These are phyloP conservation scores for Chionographis japonica DNA, from an alignment of 106 monocot genomes.

Conservation along the genomic window DNA sequence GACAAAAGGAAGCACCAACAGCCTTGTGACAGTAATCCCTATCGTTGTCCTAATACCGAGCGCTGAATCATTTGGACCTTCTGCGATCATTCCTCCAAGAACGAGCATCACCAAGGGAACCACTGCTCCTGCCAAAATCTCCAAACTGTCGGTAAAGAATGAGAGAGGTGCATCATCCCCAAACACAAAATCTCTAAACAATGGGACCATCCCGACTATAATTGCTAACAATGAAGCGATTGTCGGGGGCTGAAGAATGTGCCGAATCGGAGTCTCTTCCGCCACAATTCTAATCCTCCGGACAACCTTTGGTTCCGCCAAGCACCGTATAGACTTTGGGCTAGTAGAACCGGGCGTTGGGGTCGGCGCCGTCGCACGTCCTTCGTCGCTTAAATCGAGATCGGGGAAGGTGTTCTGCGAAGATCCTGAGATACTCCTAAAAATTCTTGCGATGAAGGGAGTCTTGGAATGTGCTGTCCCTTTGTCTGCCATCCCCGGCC, in stretches of 20 bases:
- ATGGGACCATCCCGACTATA: conserved; percentile 70
- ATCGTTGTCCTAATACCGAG: conserved; percentile 72
- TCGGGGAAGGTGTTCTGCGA: conserved; percentile 54
- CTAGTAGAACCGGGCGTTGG: conserved; percentile 3
- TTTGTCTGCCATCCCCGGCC: conserved; percentile 71
- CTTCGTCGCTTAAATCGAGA: conserved; percentile 43
- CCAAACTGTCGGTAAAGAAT: conserved; percentile 87
- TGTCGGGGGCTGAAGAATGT: conserved; percentile 91
- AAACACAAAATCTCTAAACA: conserved; percentile 61
- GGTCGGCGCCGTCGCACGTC: background rate
- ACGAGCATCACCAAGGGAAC: conserved; percentile 94
- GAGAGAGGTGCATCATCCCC: conserved; percentile 70
- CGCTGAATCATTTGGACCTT: conserved; percentile 77
- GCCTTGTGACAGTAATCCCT: conserved; percentile 74
- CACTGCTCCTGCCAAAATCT: conserved; percentile 79
- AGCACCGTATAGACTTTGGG: conserved; percentile 75
- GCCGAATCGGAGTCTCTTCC: conserved; percentile 79
- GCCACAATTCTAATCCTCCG: conserved; percentile 81
- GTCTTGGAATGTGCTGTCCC: conserved; percentile 57
- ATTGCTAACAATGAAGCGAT: conserved; percentile 87
- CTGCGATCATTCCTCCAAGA: conserved; percentile 86
- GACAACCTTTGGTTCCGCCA: conserved; percentile 85
- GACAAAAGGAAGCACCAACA: conserved; percentile 66
- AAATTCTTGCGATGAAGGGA: conserved; percentile 69
- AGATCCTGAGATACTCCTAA: conserved; percentile 54